Percentiles rank a stretch among this genome's conserved stretches.
These are phyloP conservation scores for Lycium ferocissimum DNA, from an alignment of 257 asterid genomes.

Conservation along the genomic window DNA sequence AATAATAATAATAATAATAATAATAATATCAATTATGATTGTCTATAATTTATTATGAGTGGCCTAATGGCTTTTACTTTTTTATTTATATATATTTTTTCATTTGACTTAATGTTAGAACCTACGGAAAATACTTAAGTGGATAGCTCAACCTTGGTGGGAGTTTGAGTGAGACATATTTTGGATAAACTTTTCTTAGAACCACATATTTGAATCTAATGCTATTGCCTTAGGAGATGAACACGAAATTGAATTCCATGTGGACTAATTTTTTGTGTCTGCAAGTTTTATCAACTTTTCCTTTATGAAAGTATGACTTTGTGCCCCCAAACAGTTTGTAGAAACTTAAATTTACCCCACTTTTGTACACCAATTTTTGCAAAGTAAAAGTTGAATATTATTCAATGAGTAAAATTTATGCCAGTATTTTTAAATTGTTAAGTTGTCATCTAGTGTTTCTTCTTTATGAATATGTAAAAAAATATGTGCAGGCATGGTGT, in stretches of 20 bases:
- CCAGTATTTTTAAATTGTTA: not conserved
- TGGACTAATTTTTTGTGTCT: not conserved
- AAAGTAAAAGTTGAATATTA: not conserved
- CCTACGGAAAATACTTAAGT: not conserved
- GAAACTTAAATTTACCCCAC: not conserved
- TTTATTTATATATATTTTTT: not conserved
- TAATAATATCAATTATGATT: no score
- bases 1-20: no score
- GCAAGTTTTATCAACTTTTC: not conserved
- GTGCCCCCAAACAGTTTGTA: not conserved
- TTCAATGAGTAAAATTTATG: not conserved
- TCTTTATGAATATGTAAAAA: not conserved
- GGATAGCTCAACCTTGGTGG: not conserved
- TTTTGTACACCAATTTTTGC: not conserved
- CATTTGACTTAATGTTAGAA: not conserved
- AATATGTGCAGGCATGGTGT: not conserved
- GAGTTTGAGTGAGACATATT: not conserved
- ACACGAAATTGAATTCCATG: not conserved
- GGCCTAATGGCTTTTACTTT: not conserved
- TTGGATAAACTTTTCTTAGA: not conserved
- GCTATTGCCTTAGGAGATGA: not conserved
- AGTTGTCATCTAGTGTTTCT: not conserved
- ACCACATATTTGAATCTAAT: not conserved
- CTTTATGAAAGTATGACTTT: not conserved
- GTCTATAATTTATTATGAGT: no score